Evolutionary conservation across 2,329 filamentous ascomycete species (phyloP).

Genomic region (Thielaviopsis populi): DNA sequence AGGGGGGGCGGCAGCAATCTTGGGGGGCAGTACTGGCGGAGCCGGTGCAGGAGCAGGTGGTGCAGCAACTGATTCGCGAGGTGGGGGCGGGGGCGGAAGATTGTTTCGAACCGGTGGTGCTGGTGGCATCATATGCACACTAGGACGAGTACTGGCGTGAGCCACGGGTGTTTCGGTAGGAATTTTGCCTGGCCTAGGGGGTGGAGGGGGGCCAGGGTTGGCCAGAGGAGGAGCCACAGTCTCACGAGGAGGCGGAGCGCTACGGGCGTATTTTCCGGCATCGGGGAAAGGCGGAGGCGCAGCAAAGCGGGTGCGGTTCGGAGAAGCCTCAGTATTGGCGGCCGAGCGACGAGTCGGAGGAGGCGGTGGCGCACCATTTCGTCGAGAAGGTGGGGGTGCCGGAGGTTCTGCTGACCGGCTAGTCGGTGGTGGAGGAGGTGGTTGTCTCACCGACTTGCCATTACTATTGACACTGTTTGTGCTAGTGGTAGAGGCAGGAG

Average conservation of each 20-base stretch:
- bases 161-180: conserved; percentile 17
- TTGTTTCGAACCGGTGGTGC: conserved; percentile 12
- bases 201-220: conserved; percentile 14
- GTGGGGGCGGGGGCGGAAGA: conserved; percentile 20
- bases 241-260: conserved; percentile 17
- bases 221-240: conserved; percentile 8
- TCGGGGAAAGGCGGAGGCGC: conserved; percentile 81
- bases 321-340: conserved; percentile 35
- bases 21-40: conserved; percentile 21
- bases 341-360: conserved; percentile 43
- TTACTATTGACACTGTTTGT: conserved; percentile 14
- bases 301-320: conserved; percentile 53
- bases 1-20: conserved; percentile 7
- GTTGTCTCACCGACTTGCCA: conserved; percentile 21
- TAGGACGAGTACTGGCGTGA: conserved; percentile 10
- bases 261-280: conserved; percentile 71
- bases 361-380: conserved; percentile 37
- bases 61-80: conserved; percentile 20
- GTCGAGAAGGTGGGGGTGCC: conserved; percentile 21
- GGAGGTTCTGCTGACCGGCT: conserved; percentile 21
- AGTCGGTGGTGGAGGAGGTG: conserved; percentile 24
- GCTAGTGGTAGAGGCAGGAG: conserved; percentile 19
- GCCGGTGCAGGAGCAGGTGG: conserved; percentile 24
- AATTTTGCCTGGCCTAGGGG: conserved; percentile 14
- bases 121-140: conserved; percentile 12